Conservation (phyloP, 768 basidiomycete species). For the Phylloporus arenicola region DNA sequence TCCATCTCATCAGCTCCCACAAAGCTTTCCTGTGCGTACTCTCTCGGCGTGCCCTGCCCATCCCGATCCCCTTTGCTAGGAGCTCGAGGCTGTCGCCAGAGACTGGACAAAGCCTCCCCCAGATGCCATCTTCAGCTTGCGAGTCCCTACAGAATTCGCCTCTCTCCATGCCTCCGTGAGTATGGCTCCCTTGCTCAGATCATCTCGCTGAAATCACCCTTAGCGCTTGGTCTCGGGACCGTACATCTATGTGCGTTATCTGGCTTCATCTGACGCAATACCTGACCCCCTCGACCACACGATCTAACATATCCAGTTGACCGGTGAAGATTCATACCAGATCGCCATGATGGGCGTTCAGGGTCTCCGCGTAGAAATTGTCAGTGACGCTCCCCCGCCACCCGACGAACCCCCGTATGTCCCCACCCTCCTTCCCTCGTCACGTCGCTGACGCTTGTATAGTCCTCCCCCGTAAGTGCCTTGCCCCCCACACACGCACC, state of each 20-base stretch:
- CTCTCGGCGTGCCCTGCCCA: not conserved
- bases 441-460: conserved; percentile 10
- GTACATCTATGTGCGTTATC: conserved; percentile 68
- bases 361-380: conserved; percentile 80
- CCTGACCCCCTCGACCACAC: conserved; percentile 18
- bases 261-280: conserved; percentile 8
- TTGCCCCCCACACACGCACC: conserved; percentile 11
- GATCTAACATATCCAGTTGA: conserved; percentile 45
- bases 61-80: conserved; percentile 39
- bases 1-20: conserved; percentile 51
- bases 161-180: conserved; percentile 79
- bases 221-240: conserved; percentile 77
- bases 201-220: conserved; percentile 20
- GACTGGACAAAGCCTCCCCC: conserved; percentile 87
- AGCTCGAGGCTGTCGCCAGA: conserved; percentile 72
- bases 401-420: conserved; percentile 76
- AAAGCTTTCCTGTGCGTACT: conserved; percentile 52
- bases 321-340: conserved; percentile 82
- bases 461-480: conserved; percentile 48
- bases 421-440: not conserved
- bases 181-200: conserved; percentile 12
- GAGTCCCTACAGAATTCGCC: conserved; percentile 83
- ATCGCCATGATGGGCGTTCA: conserved; percentile 82
- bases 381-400: conserved; percentile 79
- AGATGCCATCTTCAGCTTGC: conserved; percentile 66